Conservation (phyloP, 345 rosid genomes). For the Corchorus olitorius region DNA sequence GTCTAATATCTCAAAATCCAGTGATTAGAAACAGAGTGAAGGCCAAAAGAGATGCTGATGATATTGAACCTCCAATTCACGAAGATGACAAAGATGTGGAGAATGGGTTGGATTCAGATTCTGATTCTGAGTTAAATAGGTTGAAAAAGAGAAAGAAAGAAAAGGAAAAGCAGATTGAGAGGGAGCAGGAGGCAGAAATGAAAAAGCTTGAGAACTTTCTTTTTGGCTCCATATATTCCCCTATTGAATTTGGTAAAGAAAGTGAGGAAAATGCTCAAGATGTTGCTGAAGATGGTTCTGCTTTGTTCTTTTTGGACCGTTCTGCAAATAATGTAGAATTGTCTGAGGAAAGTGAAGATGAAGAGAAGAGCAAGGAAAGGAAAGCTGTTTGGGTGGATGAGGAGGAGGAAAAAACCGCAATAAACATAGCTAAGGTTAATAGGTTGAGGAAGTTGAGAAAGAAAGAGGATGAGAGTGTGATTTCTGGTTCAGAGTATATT, state of each 20-base stretch:
- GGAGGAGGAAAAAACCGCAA: constrained; percentile 62
- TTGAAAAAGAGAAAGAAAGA: constrained; percentile 67
- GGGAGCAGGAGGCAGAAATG: constrained; percentile 63
- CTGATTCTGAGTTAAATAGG: constrained; percentile 36
- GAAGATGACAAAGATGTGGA: constrained; percentile 32
- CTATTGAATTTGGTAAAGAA: constrained; percentile 70
- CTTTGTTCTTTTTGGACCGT: constrained; percentile 62
- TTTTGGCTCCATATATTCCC: constrained; percentile 78
- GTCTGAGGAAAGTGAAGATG: constrained; percentile 38
- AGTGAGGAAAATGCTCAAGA: constrained; percentile 31
- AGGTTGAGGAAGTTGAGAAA: constrained; percentile 90
- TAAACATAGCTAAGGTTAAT: constrained; percentile 64
- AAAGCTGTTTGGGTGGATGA: constrained; percentile 91
- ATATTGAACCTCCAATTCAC: constrained; percentile 28
- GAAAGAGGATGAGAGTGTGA: constrained; percentile 68
- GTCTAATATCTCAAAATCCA: constrained; percentile 67
- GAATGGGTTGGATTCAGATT: constrained; percentile 36
- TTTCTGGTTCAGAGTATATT: constrained; percentile 75
- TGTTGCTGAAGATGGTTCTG: constrained; percentile 39
- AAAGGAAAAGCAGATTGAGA: constrained; percentile 42
- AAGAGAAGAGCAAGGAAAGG: constrained; percentile 40
- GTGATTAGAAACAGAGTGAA: constrained; percentile 41
- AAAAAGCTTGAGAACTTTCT: constrained; percentile 68
- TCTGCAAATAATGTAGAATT: constrained; percentile 39
- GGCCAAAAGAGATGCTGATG: constrained; percentile 30